These are phyloP conservation scores for Suillus sp. DNA, from an alignment of 768 basidiomycete species.

Conservation along the genomic window DNA sequence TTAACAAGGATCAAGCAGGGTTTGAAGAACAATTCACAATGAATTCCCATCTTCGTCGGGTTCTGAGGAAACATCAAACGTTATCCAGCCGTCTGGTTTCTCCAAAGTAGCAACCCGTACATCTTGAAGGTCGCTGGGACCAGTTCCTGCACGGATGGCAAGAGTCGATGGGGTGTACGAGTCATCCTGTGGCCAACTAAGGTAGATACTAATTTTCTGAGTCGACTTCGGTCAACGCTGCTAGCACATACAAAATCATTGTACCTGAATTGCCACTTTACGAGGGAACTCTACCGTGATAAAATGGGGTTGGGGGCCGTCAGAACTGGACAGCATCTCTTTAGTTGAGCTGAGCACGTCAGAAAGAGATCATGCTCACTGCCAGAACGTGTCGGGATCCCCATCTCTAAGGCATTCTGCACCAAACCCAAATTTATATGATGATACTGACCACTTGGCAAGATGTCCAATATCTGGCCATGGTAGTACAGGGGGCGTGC, in stretches of 20 bases:
- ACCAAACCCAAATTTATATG: conserved; percentile 95
- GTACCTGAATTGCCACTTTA: conserved; percentile 85
- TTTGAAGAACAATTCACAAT: conserved; percentile 52
- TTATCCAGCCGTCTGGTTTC: conserved; percentile 94
- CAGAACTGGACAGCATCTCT: conserved; percentile 54
- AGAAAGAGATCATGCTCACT: conserved; percentile 56
- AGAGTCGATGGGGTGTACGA: conserved; percentile 96
- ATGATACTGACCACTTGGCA: conserved; percentile 96
- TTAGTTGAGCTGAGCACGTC: neutral
- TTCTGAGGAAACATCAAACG: conserved; percentile 81
- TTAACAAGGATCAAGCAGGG: neutral
- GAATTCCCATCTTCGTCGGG: conserved; percentile 78
- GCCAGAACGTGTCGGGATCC: conserved; percentile 96
- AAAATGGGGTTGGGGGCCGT: conserved; percentile 96
- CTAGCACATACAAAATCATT: conserved; percentile 15
- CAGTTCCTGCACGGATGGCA: conserved; percentile 89
- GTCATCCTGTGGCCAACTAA: conserved; percentile 84
- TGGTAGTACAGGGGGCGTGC: conserved; percentile 53
- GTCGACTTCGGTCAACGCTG: neutral
- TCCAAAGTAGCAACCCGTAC: conserved; percentile 82
- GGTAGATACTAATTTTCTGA: conserved; percentile 85
- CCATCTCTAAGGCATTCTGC: conserved; percentile 88
- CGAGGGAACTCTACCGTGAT: conserved; percentile 93
- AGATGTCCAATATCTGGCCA: conserved; percentile 87
- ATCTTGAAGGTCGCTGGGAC: conserved; percentile 90